Evolutionary conservation across 2,329 filamentous ascomycete species (phyloP).

Genomic region (Diaporthe caulivora): DNA sequence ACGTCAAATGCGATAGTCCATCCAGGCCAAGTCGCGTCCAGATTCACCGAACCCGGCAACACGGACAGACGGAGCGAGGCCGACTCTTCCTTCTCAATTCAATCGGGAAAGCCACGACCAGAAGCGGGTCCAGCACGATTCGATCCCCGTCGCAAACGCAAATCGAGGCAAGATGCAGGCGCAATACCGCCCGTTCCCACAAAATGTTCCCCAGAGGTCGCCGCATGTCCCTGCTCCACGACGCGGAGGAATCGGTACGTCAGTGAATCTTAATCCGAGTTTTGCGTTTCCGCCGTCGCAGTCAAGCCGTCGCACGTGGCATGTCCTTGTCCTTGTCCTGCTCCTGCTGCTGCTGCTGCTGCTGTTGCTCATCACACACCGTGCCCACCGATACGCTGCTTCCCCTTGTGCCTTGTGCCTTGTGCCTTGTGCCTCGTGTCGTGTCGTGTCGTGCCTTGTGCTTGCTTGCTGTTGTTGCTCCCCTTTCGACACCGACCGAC

Average conservation of each 20-base stretch:
- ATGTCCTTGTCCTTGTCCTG: constrained; percentile 13
- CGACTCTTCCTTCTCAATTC: constrained; percentile 27
- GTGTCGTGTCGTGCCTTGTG: constrained; percentile 28
- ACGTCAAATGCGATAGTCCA: constrained; percentile 34
- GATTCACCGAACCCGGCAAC: constrained; percentile 23
- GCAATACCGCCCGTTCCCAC: constrained; percentile 64
- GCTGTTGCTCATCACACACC: constrained; percentile 11
- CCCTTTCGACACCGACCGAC: constrained; percentile 4
- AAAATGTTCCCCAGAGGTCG: constrained; percentile 63
- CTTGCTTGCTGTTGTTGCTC: background rate
- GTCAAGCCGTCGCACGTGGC: constrained; percentile 23
- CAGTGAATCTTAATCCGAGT: constrained; percentile 36
- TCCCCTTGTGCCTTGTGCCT: constrained; percentile 17
- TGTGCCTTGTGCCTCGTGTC: no score
- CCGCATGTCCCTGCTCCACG: constrained; percentile 62
- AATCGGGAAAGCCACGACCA: constrained; percentile 26
- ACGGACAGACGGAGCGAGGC: constrained; percentile 1
- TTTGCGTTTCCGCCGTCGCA: constrained; percentile 30
- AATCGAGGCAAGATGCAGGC: constrained; percentile 60
- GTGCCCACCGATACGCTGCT: constrained; percentile 28
- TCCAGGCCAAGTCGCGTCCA: constrained; percentile 29
- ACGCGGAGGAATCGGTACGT: constrained; percentile 66
- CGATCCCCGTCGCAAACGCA: constrained; percentile 31
- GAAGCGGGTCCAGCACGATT: constrained; percentile 31
- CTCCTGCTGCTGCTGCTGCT: no score